A percentile compares a stretch with the other conserved stretches of the same genome.
Evolutionary conservation across 1,284 basidiomycete genomes (phyloP).

Genomic region (Rugosomyces carneus): DNA sequence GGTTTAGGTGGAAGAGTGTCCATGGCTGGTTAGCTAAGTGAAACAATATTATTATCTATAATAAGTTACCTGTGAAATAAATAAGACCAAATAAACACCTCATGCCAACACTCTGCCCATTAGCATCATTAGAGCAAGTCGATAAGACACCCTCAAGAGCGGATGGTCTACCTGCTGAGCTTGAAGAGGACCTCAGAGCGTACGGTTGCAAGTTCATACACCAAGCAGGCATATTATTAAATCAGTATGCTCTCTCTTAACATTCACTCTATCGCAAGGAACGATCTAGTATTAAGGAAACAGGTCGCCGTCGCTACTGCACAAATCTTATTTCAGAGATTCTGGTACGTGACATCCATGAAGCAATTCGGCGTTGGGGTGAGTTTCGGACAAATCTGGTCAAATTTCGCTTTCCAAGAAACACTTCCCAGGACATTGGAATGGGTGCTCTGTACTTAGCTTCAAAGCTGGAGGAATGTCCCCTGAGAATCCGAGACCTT

Average conservation of each 20-base stretch:
- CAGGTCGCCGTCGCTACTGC: constrained; percentile 96
- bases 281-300: constrained; percentile 52
- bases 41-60: neutral
- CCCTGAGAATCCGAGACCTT: constrained; percentile 86
- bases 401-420: constrained; percentile 1
- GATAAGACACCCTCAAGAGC: constrained; percentile 71
- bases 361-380: constrained; percentile 89
- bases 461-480: constrained; percentile 94
- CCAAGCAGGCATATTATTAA: constrained; percentile 86
- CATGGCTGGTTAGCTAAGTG: constrained; percentile 17
- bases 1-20: constrained; percentile 36
- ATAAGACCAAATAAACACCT: constrained; percentile 11
- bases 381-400: constrained; percentile 25
- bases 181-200: constrained; percentile 84
- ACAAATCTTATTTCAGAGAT: constrained; percentile 93
- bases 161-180: constrained; percentile 74
- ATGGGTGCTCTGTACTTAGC: constrained; percentile 93
- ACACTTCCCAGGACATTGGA: constrained; percentile 67
- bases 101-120: constrained; percentile 61
- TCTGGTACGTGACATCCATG: constrained; percentile 95
- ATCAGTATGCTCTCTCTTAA: constrained; percentile 54
- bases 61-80: constrained; percentile 5
- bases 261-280: constrained; percentile 4
- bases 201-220: constrained; percentile 93
- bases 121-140: constrained; percentile 80